Evolutionary conservation across 164 flowering plant species (phyloP), one percentile per base, ranked within the genome.

Genomic region (Liquidambar formosana): DNA sequence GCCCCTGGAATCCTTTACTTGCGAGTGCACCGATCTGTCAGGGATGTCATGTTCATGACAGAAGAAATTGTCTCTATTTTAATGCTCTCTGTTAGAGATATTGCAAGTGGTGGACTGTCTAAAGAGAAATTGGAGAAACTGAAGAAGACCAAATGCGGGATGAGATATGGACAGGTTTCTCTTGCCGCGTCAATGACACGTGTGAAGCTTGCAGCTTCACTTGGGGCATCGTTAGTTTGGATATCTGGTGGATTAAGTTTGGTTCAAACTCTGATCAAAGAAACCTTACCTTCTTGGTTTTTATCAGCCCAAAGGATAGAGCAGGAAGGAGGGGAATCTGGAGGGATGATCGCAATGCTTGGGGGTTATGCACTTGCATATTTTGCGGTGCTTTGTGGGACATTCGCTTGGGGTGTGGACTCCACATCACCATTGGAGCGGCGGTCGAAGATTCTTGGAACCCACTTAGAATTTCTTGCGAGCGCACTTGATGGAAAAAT

Each of bases 231-330:
- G 1, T 64, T 96, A 18, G 76, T 90, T 10, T 93, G 92, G 89
- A 67, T 93, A 65, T 82, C 98, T 10, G 97, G 98, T 38, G 98
- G 99, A 23, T 69, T 75, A 15, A 77, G 73, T 61, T 73, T 93
- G 53, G 88, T 93, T 44, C 93, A 88, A 60, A 70, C 90, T 19
- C 53, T 96, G 69, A 73, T 91, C 38, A 87, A 83, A 71, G 96
- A 91, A 75, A 93, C 91, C 11, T 70, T 96, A 6, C 99, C 99
- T 6, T 86, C 99, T 57, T 93, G 99, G 99, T 96, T 96, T 70
- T 67, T 96, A 60, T 85, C 92, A 14, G 75, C 56, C n/a, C 88
- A 89, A 43, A 79, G 72, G 15, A 52, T 76, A 13, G 85, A 79
- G 45, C 87, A 76, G 67, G 88, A 78, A 69, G 84, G 68, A 27